phyloP scores from a whole-genome alignment of 352 stramenopile genomes.

The Lagenidium giganteum region DNA sequence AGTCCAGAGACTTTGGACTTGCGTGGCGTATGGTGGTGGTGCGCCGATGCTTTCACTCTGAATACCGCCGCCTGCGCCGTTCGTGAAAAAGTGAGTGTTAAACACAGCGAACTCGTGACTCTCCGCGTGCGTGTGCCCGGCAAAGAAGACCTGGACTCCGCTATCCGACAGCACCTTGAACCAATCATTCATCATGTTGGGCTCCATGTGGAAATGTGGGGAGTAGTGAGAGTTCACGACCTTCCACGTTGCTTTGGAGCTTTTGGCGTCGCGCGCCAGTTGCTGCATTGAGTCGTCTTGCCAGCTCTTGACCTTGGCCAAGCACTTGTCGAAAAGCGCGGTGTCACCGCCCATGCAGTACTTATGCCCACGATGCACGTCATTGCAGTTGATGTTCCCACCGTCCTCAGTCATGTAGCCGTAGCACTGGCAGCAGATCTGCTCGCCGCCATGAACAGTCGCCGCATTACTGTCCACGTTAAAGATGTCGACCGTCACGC shows the following conservation, averaged over 20 bases:
- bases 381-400: constrained; percentile 32
- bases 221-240: constrained; percentile 85
- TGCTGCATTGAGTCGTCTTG: constrained; percentile 65
- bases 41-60: constrained; percentile 21
- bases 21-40: constrained; percentile 14
- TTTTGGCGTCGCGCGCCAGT: constrained; percentile 35
- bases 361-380: constrained; percentile 37
- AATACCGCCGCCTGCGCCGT: constrained; percentile 31
- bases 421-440: constrained; percentile 85
- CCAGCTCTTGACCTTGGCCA: constrained; percentile 60
- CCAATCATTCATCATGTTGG: constrained; percentile 54
- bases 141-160: constrained; percentile 61
- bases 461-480: constrained; percentile 71
- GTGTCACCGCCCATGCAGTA: constrained; percentile 51
- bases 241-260: constrained; percentile 77
- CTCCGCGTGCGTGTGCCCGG: constrained; percentile 73
- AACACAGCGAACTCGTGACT: constrained; percentile 50
- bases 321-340: constrained; percentile 52
- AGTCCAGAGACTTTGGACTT: too few species aligned
- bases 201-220: constrained; percentile 67
- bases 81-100: constrained; percentile 33
- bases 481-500: constrained; percentile 63
- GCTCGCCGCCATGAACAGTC: constrained; percentile 49
- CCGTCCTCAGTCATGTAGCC: constrained; percentile 42
- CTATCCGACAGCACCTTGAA: constrained; percentile 40